phyloP scores from a whole-genome alignment of 371 early-diverging fungal species.

The Dichotomocladium elegans region DNA sequence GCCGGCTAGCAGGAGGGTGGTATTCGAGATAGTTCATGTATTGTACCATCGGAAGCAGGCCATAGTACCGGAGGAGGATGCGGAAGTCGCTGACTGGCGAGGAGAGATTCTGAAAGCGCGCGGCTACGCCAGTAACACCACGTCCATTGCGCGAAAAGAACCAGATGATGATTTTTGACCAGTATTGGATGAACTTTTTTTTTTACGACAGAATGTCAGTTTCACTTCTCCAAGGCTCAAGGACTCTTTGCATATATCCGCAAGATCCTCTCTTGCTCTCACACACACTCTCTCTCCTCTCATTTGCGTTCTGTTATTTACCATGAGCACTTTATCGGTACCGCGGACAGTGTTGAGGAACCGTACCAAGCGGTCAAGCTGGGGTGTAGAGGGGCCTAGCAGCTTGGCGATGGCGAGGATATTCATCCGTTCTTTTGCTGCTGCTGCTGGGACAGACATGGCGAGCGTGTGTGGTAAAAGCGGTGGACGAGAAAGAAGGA shows the following conservation, averaged over 20 bases:
- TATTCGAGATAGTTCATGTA: slow-evolving; percentile 78
- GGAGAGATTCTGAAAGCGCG: slow-evolving; percentile 74
- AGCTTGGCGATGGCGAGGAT: slow-evolving; percentile 43
- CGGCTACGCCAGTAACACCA: slow-evolving; percentile 42
- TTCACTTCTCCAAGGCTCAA: too few relatives aligned
- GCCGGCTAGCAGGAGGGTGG: slow-evolving; percentile 44
- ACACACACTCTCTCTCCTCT: too few relatives aligned
- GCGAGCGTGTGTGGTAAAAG: background rate
- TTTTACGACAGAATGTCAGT: too few relatives aligned
- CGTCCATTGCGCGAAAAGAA: slow-evolving; percentile 42
- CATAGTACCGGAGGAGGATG: slow-evolving; percentile 86
- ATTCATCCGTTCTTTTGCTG: slow-evolving; percentile 16
- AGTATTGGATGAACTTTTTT: slow-evolving; percentile 82
- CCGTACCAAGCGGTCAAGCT: slow-evolving; percentile 69
- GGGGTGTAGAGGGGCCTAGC: slow-evolving; percentile 50
- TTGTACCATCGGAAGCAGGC: slow-evolving; percentile 84
- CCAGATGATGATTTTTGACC: slow-evolving; percentile 86
- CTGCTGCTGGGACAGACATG: background rate
- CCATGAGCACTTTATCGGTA: slow-evolving; percentile 94
- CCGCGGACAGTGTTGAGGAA: slow-evolving; percentile 77
- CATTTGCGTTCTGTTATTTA: slow-evolving; percentile 46
- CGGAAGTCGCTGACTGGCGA: slow-evolving; percentile 87
- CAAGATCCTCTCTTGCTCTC: too few relatives aligned
- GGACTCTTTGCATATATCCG: background rate
- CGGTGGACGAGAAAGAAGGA: background rate